Base-by-base conservation (phyloP, 2,329 filamentous ascomycete genomes). In the Penicillium verrucosum region DNA sequence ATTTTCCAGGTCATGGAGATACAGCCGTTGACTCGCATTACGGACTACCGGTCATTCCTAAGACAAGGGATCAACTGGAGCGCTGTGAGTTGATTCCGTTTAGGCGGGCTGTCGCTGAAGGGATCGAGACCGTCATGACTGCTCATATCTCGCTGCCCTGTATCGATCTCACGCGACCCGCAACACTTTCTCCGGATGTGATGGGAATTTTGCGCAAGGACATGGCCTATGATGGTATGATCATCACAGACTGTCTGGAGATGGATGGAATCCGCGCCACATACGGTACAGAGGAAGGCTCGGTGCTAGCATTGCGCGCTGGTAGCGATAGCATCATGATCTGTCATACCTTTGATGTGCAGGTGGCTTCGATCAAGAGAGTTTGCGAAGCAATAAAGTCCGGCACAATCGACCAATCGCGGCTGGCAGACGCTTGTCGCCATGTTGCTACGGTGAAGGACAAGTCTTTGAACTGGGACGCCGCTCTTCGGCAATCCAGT, bases 1-100 rank as follows among this genome's bases (percentile, higher is more conserved):
- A 79, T 67, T 79, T 79, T 38, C 77, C 76, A 5, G 76, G 77
- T 0, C 76, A 78, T 61, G 75, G 75, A 27, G 73, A 78, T 57
- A 78, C 75, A 0, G 73, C 72, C n/a, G 70, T 77, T 0, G 75
- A 78, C 59, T 78, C 75, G 2, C 76, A 78, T 62, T 73, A 73
- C 65, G 75, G 75, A 1, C 64, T 78, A 23, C 75, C 76, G 0
- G 64, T 75, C 0, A 75, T 78, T 18, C 55, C 60, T 0, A 79
- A 78, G 54, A 69, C 61, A 3, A 68, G 69, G 44, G 69, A 69
- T 25, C 60, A 75, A 25, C 60, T 78, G 23, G 75, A 78, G 49
- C 62, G 62, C 5, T 77, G 75, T 46, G 77, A 79, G 52, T 51
- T 79, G 25, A 65, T 79, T 4, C 77, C 77, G 1, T 79, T 79